Conservation (phyloP, 495 filamentous ascomycete species). For the Annulohypoxylon bovei region DNA sequence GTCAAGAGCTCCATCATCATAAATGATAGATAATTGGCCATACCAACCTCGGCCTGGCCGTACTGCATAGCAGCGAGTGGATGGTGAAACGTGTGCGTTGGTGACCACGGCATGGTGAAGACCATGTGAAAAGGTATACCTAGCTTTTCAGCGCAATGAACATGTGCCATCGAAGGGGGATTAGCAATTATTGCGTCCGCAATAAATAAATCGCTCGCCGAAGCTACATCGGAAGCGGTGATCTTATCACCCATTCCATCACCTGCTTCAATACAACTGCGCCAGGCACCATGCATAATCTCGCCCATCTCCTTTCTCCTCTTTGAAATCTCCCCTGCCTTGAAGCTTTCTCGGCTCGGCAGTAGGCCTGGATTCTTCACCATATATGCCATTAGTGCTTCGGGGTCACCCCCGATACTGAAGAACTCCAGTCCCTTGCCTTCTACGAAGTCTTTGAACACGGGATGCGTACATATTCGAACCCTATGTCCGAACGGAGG, state of each 20-base stretch:
- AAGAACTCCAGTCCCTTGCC: constrained; percentile 68
- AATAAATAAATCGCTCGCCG: constrained; percentile 62
- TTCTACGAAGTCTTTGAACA: constrained; percentile 66
- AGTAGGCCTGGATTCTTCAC: constrained; percentile 52
- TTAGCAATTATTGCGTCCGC: constrained; percentile 76
- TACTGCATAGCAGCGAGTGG: constrained; percentile 61
- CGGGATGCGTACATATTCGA: constrained; percentile 69
- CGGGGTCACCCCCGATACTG: constrained; percentile 70
- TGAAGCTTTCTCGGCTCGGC: constrained; percentile 57
- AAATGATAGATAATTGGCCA: constrained; percentile 69
- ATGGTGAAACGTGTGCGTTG: constrained; percentile 66
- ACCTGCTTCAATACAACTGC: constrained; percentile 64
- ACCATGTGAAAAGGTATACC: constrained; percentile 71
- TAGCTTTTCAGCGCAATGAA: constrained; percentile 70
- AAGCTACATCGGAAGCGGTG: constrained; percentile 49
- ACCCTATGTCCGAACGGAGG: constrained; percentile 66
- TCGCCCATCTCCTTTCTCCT: constrained; percentile 67
- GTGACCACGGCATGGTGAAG: constrained; percentile 74
- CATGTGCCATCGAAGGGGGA: constrained; percentile 72
- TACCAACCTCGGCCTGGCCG: constrained; percentile 56
- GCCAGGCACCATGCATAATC: constrained; percentile 68
- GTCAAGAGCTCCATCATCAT: constrained; percentile 71
- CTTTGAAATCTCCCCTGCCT: constrained; percentile 68
- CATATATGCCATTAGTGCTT: constrained; percentile 66
- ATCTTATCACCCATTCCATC: constrained; percentile 49